Percentiles rank a stretch among this genome's conserved stretches.
phyloP scores from a whole-genome alignment of 2,329 filamentous ascomycete genomes.

The Thelonectria discophora region DNA sequence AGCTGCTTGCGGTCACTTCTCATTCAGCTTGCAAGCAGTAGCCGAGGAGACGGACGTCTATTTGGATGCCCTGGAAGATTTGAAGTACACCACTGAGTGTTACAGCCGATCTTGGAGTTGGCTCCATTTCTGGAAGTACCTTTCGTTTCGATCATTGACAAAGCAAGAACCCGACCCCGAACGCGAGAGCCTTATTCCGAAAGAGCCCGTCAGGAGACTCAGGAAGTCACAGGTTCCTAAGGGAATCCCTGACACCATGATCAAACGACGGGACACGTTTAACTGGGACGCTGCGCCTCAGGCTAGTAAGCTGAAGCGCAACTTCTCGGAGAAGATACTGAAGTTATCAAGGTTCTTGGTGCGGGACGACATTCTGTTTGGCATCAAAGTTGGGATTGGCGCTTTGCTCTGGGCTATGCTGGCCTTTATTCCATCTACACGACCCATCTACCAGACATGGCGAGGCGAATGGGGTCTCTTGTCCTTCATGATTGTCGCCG shows the following conservation, averaged over 20 bases:
- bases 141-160: constrained; percentile 21
- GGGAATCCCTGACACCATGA: constrained; percentile 65
- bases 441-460: constrained; percentile 86
- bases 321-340: constrained; percentile 57
- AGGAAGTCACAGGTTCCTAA: constrained; percentile 64
- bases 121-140: constrained; percentile 77
- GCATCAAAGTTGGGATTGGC: constrained; percentile 91
- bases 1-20: constrained; percentile 97
- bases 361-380: constrained; percentile 74
- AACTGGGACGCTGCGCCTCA: constrained; percentile 65
- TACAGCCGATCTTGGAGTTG: constrained; percentile 79
- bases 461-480: constrained; percentile 95
- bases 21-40: constrained; percentile 89
- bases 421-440: constrained; percentile 81
- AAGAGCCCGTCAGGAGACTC: constrained; percentile 55
- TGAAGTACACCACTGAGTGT: constrained; percentile 75
- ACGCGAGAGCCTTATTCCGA: constrained; percentile 51
- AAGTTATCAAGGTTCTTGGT: constrained; percentile 57
- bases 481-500: constrained; percentile 97
- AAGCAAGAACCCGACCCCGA: constrained; percentile 51
- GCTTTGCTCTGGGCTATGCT: constrained; percentile 89
- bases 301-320: constrained; percentile 54
- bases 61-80: constrained; percentile 82
- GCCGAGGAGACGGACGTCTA: constrained; percentile 89
- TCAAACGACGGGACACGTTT: constrained; percentile 61